Base-by-base conservation (phyloP, 768 basidiomycete species). In the Podaxis rugospora region DNA sequence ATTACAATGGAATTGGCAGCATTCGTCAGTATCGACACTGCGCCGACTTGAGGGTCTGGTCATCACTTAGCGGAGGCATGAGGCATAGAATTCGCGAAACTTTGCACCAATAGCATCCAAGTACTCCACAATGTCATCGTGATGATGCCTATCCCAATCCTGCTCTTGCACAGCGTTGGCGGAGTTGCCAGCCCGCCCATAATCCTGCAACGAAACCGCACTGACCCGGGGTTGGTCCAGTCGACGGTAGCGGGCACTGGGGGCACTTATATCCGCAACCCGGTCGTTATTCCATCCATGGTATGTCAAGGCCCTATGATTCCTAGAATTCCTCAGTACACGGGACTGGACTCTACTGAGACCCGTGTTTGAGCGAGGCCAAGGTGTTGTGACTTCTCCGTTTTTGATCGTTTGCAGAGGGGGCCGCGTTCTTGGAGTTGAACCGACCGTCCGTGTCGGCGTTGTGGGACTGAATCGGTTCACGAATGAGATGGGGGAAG, bases 111-210 rank as follows among this genome's bases (percentile, higher is more conserved):
- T 89, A 46, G 85, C 87, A 72, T 94, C 92, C 65, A 94, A 73
- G 70, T 93, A 87, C 63, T 93, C 92, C 4, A 93, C 89, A 51
- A 93, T 83, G 66, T 91, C 88, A 66, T 93, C 89, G 62, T 87
- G 83, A 67, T 93, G 88, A 59, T 83, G 79, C 21, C 74, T 68
- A 2, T 70, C 59, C 49, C 51, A 47, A 14, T 32, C 46, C 28
- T 59, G 51, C 4, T 50, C 56, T 11, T 62, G 44, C 27, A 25
- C 39, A 25, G 46, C 6, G 5, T 40, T 16, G 44, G 10, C 42
- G 14, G 53, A 1, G 32, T 23, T 44, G 42, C 35, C 14, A 4
- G 36, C 36, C 25, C 32, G 21, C 16, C 14, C 21, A 21, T 36
- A 47, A 7, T 23, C 11, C 13, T 28, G n/a, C 3, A 23, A 55